Base-by-base conservation (phyloP, 371 early-diverging fungal genomes). In the Capniomyces stellatus region DNA sequence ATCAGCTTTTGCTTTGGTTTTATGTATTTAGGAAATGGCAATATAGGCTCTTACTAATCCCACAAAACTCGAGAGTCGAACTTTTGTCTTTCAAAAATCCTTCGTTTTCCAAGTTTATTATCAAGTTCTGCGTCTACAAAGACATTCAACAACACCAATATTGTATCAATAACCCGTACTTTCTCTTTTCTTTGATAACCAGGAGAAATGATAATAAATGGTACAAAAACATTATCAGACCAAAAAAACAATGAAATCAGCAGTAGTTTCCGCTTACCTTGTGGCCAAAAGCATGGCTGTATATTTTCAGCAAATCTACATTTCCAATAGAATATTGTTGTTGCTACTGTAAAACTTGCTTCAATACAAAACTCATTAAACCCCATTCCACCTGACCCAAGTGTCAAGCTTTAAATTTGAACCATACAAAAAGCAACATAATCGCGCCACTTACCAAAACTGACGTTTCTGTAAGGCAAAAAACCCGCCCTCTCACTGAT, bases 81-180 rank as follows among this genome's bases (percentile, higher is more conserved):
- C 70, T 72, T 22, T 66, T 57, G 48, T 85, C 82, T 51, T 83
- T 73, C 13, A 59, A 54, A 43, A 83, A 64, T 54, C 78, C 81
- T 31, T 82, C 82, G 52, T 85, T 71, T 43, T 87, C 89, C 57
- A 85, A 59, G 64, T 92, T 92, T 66, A 92, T 87, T 49, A 85
- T 80, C 43, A 92, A 66, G 61, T 89, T 86, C 64, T 78, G 74
- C 19, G 82, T 77, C 74, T 35, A 35, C 15, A 10, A 6, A 35
- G 35, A n/a, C n/a, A n/a, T 35, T 35, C 35, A 35, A 35, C 15
- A 35, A 35, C 35, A 35, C 35, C 35, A 35, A 10, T 35, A 35
- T 35, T 10, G 15, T 10, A 10, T 35, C 6, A 6, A 15, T 35
- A 6, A 35, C 6, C 15, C 15, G 35, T 35, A 35, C 6, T 10